Percentiles rank a stretch among this genome's conserved stretches.
Evolutionary conservation across 768 basidiomycete species (phyloP).

Genomic region (Russula dissimulans): DNA sequence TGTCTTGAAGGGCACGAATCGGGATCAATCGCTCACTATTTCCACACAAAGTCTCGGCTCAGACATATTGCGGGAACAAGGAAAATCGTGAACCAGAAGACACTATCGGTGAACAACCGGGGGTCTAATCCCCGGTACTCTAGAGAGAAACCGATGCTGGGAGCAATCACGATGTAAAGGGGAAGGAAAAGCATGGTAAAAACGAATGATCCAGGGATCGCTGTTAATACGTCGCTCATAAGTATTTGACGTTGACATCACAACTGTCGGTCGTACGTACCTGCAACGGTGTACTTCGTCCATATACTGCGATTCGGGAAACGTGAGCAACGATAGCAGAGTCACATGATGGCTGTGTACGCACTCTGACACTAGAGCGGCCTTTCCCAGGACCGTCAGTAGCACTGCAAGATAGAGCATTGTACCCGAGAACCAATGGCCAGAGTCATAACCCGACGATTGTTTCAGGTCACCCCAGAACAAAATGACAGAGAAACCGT

Average conservation of each 20-base stretch:
- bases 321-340: slow-evolving; percentile 5
- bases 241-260: background rate
- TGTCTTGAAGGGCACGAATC: background rate
- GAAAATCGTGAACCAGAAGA: slow-evolving; percentile 86
- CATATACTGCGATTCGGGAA: slow-evolving; percentile 56
- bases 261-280: slow-evolving; percentile 39
- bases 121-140: slow-evolving; percentile 89
- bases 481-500: slow-evolving; percentile 77
- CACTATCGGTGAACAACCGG: slow-evolving; percentile 75
- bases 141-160: slow-evolving; percentile 77
- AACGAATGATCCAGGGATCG: slow-evolving; percentile 93
- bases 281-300: slow-evolving; percentile 98
- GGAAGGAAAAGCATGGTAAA: slow-evolving; percentile 97
- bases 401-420: slow-evolving; percentile 90
- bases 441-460: slow-evolving; percentile 70
- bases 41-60: slow-evolving; percentile 87
- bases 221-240: slow-evolving; percentile 30
- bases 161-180: slow-evolving; percentile 80
- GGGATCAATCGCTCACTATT: slow-evolving; percentile 60
- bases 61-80: slow-evolving; percentile 81
- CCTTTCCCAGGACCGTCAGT: slow-evolving; percentile 93
- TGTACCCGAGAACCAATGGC: slow-evolving; percentile 99
- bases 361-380: slow-evolving; percentile 94
- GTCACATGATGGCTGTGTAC: slow-evolving; percentile 24
- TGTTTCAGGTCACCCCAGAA: slow-evolving; percentile 92